Evolutionary conservation across 2,329 filamentous ascomycete species (phyloP).

Genomic region (Verticillium dahliae): DNA sequence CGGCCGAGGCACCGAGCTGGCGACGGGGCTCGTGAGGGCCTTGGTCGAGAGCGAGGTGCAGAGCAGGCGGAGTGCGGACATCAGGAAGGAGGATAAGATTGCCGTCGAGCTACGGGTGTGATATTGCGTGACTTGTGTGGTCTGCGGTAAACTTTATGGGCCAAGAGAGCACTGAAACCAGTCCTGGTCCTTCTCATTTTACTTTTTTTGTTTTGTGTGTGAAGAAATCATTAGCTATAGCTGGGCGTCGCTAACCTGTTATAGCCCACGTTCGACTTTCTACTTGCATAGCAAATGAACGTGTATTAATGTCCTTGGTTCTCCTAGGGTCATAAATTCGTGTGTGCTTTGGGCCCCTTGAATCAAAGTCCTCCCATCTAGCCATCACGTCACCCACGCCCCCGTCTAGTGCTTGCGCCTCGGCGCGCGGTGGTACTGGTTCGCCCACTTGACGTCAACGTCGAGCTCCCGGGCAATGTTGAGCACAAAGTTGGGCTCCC

Average conservation of each 20-base stretch:
- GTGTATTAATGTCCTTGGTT: too few species aligned
- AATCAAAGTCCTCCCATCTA: too few species aligned
- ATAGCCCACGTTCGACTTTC: too few species aligned
- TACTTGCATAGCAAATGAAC: too few species aligned
- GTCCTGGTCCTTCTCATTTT: too few species aligned
- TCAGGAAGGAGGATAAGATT: conserved; percentile 7
- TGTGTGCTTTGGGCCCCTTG: not conserved
- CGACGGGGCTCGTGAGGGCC: conserved; percentile 48
- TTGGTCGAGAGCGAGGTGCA: conserved; percentile 45
- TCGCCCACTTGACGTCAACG: conserved; percentile 64
- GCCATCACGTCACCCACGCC: too few species aligned
- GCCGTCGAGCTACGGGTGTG: conserved; percentile 11
- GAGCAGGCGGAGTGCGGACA: conserved; percentile 3
- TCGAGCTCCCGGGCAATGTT: conserved; percentile 65
- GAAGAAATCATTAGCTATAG: too few species aligned
- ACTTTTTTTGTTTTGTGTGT: too few species aligned
- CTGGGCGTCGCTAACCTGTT: too few species aligned
- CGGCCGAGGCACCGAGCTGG: conserved; percentile 41
- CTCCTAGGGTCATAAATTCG: too few species aligned
- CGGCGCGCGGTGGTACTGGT: conserved; percentile 48
- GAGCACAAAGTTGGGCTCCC: conserved; percentile 75
- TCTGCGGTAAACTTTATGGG: too few species aligned
- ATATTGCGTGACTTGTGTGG: not conserved
- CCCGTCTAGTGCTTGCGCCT: conserved; percentile 12
- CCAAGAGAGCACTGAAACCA: too few species aligned